A percentile compares a stretch with the other conserved stretches of the same genome.
These are phyloP conservation scores for Chytriomyces confervae DNA, from an alignment of 192 early-diverging fungal species.

Conservation along the genomic window DNA sequence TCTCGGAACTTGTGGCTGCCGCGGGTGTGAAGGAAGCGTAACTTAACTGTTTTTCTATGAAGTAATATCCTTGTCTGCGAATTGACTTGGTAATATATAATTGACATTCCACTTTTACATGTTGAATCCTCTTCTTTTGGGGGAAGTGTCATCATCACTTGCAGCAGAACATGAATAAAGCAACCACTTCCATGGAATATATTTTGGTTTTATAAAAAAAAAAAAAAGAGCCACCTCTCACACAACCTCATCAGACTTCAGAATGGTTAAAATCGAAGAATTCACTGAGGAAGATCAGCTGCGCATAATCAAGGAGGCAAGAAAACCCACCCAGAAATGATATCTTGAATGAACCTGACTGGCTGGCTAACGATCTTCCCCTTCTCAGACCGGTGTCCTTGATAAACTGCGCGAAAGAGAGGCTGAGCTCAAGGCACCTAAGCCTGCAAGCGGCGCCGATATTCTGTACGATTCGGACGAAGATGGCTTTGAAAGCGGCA, in stretches of 20 bases:
- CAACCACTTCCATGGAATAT: background rate
- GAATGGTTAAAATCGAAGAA: slow-evolving; percentile 1
- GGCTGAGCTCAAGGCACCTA: background rate
- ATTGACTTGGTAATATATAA: background rate
- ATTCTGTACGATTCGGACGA: background rate
- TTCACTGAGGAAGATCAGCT: background rate
- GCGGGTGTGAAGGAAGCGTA: slow-evolving; percentile 17
- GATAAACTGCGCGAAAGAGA: background rate
- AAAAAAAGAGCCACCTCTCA: background rate
- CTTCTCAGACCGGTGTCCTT: background rate
- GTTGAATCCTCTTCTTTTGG: too few species aligned
- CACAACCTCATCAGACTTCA: too few species aligned
- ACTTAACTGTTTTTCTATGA: background rate
- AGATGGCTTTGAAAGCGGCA: background rate
- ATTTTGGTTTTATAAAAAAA: background rate
- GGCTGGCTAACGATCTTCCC: background rate
- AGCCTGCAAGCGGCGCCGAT: background rate
- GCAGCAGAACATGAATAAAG: background rate
- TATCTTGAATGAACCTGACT: background rate
- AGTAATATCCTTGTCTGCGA: background rate
- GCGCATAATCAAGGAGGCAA: background rate
- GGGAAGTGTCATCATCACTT: too few species aligned
- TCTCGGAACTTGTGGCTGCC: slow-evolving; percentile 53
- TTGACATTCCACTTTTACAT: too few species aligned
- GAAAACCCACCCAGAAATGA: background rate